These are phyloP conservation scores for Solioccasus polychromus DNA, from an alignment of 768 basidiomycete species.

Conservation along the genomic window DNA sequence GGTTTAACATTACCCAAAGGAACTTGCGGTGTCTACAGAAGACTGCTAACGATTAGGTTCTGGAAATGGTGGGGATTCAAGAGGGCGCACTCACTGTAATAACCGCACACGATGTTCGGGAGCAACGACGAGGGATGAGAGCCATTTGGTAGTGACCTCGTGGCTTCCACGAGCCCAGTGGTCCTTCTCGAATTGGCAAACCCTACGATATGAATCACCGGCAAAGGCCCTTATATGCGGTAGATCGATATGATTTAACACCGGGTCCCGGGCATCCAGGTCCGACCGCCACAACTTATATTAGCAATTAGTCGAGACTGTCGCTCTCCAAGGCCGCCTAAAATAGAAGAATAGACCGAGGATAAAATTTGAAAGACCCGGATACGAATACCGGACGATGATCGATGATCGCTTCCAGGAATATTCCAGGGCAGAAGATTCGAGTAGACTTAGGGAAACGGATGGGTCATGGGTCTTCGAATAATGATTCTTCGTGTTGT, in stretches of 20 bases:
- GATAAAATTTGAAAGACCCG: neutral
- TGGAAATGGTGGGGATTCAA: neutral
- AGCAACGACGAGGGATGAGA: slow-evolving; percentile 8
- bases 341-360: too few relatives aligned
- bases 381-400: too few relatives aligned
- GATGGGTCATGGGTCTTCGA: too few relatives aligned
- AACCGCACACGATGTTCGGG: slow-evolving; percentile 1
- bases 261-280: slow-evolving; percentile 2
- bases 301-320: neutral
- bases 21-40: slow-evolving; percentile 1
- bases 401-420: too few relatives aligned
- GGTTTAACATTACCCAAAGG: slow-evolving; percentile 8
- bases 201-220: slow-evolving; percentile 7
- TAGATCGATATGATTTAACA: slow-evolving; percentile 21
- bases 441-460: too few relatives aligned
- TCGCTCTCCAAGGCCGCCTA: too few relatives aligned
- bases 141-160: slow-evolving; percentile 15
- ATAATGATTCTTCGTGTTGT: too few relatives aligned
- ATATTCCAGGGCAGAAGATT: too few relatives aligned
- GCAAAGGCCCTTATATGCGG: neutral
- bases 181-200: slow-evolving; percentile 24
- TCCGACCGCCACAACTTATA: slow-evolving; percentile 4
- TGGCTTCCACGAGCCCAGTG: slow-evolving; percentile 17
- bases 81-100: slow-evolving; percentile 2
- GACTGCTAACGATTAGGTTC: neutral